phyloP scores from a whole-genome alignment of 176 grass and related monocot species.

The Avena atlantica region DNA sequence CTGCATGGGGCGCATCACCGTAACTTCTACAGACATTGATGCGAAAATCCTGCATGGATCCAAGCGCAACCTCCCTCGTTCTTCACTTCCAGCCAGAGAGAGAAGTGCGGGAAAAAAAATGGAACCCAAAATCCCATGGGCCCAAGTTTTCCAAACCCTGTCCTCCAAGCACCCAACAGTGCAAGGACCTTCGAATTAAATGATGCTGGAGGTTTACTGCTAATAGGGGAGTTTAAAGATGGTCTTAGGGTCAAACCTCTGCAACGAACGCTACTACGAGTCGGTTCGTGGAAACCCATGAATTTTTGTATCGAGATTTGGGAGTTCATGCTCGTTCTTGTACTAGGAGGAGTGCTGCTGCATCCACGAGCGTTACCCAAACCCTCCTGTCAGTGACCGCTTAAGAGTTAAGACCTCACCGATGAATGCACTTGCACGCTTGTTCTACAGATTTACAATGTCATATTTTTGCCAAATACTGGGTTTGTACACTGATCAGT shows the following conservation, averaged over 20 bases:
- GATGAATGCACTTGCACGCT: background rate
- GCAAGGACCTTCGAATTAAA: slow-evolving; percentile 68
- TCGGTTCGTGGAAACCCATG: slow-evolving; percentile 40
- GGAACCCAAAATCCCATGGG: slow-evolving; percentile 62
- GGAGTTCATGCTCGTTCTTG: slow-evolving; percentile 35
- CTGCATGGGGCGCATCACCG: slow-evolving; percentile 38
- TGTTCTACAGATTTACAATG: background rate
- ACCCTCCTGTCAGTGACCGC: background rate
- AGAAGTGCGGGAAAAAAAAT: slow-evolving; percentile 9
- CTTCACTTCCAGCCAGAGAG: slow-evolving; percentile 49
- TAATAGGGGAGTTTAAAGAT: slow-evolving; percentile 45
- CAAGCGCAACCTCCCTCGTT: slow-evolving; percentile 63
- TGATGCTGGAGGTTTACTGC: slow-evolving; percentile 32
- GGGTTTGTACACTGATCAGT: background rate
- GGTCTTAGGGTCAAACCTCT: slow-evolving; percentile 61
- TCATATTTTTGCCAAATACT: too few relatives aligned
- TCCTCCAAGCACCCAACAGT: slow-evolving; percentile 75
- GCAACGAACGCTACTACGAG: slow-evolving; percentile 32
- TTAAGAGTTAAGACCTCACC: background rate
- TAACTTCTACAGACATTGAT: slow-evolving; percentile 80
- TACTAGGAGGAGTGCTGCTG: slow-evolving; percentile 14
- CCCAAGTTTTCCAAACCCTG: slow-evolving; percentile 79
- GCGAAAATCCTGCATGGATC: slow-evolving; percentile 84
- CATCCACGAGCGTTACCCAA: background rate
- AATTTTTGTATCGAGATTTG: slow-evolving; percentile 8